Base-by-base conservation (phyloP, 2,329 filamentous ascomycete species). In the Aureobasidium uvarum region DNA sequence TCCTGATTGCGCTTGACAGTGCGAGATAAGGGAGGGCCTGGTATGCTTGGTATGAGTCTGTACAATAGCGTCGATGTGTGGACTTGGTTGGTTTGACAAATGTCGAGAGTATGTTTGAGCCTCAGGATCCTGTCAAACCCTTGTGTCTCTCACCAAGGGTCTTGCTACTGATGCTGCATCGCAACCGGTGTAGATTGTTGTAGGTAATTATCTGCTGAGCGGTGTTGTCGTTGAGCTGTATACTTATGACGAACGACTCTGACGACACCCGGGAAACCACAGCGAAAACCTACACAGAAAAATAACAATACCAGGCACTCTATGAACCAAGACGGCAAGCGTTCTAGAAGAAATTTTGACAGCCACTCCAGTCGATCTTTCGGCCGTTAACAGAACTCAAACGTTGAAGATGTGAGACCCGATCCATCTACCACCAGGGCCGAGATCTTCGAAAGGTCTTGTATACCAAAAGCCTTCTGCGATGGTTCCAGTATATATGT, bases 401-500 rank as follows among this genome's bases (percentile, higher is more conserved):
- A 41, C 58, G 45, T 62, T 50, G 58, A 39, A 38, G 16, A 50
- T 62, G 28, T 62, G 58, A 62, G 58, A 62, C 58, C 43, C 58
- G 58, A 59, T 46, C 55, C 55, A 59, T 59, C 41, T 23, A 59
- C 25, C 36, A 45, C 14, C 18, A 50, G 28, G 33, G 58, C 10
- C 58, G 58, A 62, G 58, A 50, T 31, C 33, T 13, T 20, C 5
- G 11, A 10, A 5, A 25, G 41, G 8, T 46, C 13, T 23, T 11
- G 55, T 62, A 62, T 62, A 50, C 28, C 31, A 38, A 33, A 25
- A n/a, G 33, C 16, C n/a, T 7, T n/a, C 10, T 28, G 18, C n/a
- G 20, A 20, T 7, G 33, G n/a, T 39, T 31, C 14, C 3, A 62
- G 28, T 62, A 62, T 50, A 62, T 62, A 62, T 62, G 20, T 50